Evolutionary conservation across 2,329 filamentous ascomycete genomes (phyloP).

Genomic region (Ophiostoma australiae): DNA sequence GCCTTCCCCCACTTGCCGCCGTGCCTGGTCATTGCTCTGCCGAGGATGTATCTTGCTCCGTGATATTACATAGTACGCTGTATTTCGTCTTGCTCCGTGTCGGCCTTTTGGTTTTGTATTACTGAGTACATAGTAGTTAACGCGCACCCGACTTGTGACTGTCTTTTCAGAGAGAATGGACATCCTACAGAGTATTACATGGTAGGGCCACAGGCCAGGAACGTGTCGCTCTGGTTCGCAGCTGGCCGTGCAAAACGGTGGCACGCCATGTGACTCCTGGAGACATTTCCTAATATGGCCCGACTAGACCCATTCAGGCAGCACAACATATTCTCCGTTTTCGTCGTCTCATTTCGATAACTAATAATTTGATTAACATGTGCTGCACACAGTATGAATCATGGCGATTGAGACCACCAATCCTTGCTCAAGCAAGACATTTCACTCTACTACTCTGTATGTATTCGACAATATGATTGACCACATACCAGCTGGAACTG

Average conservation of each 20-base stretch:
- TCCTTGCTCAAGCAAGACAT: slow-evolving; percentile 4
- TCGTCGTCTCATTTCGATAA: neutral
- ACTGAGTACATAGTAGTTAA: too few relatives aligned
- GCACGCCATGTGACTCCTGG: neutral
- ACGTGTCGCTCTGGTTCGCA: slow-evolving; percentile 4
- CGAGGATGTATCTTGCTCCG: neutral
- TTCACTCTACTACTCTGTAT: neutral
- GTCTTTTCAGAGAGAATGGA: neutral
- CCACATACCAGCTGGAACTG: neutral
- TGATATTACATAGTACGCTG: too few relatives aligned
- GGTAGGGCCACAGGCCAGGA: neutral
- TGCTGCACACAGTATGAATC: slow-evolving; percentile 10
- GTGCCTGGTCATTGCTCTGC: slow-evolving; percentile 5
- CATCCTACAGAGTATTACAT: neutral
- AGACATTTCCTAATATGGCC: neutral
- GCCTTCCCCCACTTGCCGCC: neutral
- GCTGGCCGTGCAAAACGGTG: slow-evolving; percentile 6
- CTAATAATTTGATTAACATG: neutral
- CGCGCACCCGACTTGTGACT: neutral
- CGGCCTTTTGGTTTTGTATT: too few relatives aligned
- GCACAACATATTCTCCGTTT: neutral
- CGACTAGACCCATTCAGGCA: neutral
- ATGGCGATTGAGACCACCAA: slow-evolving; percentile 12
- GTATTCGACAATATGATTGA: neutral
- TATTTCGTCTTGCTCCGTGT: too few relatives aligned